phyloP scores from a whole-genome alignment of 306 rosid species.

The Ochetophila trinervis region DNA sequence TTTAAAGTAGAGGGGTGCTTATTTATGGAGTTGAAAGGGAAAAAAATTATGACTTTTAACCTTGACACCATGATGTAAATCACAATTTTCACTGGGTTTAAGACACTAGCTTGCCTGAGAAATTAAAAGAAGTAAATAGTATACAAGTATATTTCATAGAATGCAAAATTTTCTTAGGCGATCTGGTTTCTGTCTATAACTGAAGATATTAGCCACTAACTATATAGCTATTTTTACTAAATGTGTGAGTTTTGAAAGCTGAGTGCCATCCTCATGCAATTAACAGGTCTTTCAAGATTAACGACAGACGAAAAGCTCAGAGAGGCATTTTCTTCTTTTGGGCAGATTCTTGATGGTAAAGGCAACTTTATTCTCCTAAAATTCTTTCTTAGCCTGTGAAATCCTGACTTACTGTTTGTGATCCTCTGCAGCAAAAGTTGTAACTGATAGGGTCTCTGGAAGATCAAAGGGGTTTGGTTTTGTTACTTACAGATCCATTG shows the following conservation, averaged over 20 bases:
- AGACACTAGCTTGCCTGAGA: no score
- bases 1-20: no score
- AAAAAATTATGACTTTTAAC: no score
- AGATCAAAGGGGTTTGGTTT: constrained; percentile 90
- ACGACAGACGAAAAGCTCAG: constrained; percentile 76
- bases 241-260: neutral
- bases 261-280: constrained; percentile 12
- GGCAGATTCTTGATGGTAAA: constrained; percentile 64
- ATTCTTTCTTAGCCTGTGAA: neutral
- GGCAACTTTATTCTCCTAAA: neutral
- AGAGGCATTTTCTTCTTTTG: constrained; percentile 79
- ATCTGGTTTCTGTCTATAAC: no score
- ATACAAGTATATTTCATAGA: no score
- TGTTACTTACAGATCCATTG: constrained; percentile 53
- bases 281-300: constrained; percentile 77
- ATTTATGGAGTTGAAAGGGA: no score
- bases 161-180: no score
- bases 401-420: neutral
- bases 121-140: no score
- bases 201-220: no score
- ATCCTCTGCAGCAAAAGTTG: constrained; percentile 64
- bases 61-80: no score
- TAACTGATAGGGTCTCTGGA: constrained; percentile 73
- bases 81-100: no score
- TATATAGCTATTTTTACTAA: no score